Conservation (phyloP, 2,329 filamentous ascomycete genomes). For the Verticillium dahliae region DNA sequence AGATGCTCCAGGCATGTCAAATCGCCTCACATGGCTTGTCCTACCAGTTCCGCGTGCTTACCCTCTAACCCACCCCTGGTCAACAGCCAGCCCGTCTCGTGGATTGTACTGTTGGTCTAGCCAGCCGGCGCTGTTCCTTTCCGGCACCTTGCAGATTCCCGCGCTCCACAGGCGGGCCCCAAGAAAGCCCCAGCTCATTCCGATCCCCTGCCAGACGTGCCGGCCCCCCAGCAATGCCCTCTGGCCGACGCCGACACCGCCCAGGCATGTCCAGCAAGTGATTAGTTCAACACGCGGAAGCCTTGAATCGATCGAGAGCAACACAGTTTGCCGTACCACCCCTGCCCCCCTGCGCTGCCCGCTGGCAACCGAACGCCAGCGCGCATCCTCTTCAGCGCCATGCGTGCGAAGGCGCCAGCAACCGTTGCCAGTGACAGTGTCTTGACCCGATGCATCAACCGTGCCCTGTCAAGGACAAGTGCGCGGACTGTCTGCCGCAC, state of each 20-base stretch:
- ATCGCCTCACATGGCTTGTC: neutral
- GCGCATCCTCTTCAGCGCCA: slow-evolving; percentile 9
- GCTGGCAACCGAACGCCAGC: neutral
- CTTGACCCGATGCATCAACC: neutral
- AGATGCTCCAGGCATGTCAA: neutral
- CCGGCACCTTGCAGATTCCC: slow-evolving; percentile 14
- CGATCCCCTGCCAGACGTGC: slow-evolving; percentile 7
- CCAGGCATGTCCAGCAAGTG: neutral
- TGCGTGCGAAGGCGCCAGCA: slow-evolving; percentile 8
- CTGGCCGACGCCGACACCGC: neutral
- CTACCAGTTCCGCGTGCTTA: neutral
- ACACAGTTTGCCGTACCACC: neutral
- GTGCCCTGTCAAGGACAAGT: neutral
- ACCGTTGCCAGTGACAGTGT: neutral
- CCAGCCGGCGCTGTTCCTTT: slow-evolving; percentile 10
- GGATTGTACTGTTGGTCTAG: neutral
- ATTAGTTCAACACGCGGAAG: slow-evolving; percentile 6
- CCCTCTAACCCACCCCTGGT: neutral
- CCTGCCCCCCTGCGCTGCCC: neutral
- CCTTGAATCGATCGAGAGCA: slow-evolving; percentile 10
- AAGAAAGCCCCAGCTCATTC: slow-evolving; percentile 6
- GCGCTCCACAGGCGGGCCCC: slow-evolving; percentile 5
- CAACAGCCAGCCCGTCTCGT: neutral
- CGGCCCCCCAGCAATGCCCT: neutral
- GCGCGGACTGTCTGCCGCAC: neutral